Percentiles rank a stretch among this genome's conserved stretches.
Conservation (phyloP, 2,329 filamentous ascomycete species). For the Exophiala phaeomuriformis region DNA sequence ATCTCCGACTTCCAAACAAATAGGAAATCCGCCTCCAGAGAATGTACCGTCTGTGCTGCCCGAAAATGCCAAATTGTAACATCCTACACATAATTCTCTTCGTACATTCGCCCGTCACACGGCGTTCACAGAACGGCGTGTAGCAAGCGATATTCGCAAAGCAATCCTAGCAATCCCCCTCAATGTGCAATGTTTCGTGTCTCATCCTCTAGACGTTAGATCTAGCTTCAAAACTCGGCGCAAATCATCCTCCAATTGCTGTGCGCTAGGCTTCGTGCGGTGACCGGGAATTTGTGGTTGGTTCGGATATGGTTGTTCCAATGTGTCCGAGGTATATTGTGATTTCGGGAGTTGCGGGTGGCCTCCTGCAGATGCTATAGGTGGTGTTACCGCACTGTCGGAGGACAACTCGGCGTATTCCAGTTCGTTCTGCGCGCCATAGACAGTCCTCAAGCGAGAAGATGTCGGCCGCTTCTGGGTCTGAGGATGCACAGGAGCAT, state of each 20-base stretch:
- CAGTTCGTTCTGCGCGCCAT: conserved; percentile 20
- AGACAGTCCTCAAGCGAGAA: conserved; percentile 20
- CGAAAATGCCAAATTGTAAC: conserved; percentile 13
- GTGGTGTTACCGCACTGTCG: conserved; percentile 18
- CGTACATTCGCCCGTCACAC: conserved; percentile 1
- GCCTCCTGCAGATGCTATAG: conserved; percentile 19
- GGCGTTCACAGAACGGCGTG: background rate
- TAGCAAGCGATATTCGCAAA: background rate
- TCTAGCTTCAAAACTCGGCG: conserved; percentile 42
- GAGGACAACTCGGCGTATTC: conserved; percentile 24
- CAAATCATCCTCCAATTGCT: conserved; percentile 44
- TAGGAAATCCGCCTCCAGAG: conserved; percentile 17
- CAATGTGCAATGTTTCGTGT: background rate
- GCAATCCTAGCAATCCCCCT: background rate
- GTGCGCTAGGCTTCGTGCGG: conserved; percentile 33
- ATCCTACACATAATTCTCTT: conserved; percentile 1
- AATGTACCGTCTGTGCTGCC: conserved; percentile 11
- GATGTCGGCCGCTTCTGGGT: conserved; percentile 19
- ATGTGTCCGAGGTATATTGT: conserved; percentile 7
- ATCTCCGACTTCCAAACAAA: conserved; percentile 10
- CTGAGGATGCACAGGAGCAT: conserved; percentile 7
- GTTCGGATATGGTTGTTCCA: conserved; percentile 18
- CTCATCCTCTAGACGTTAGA: conserved; percentile 19
- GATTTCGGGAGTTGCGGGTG: conserved; percentile 2
- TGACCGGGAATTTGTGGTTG: conserved; percentile 22